phyloP scores from a whole-genome alignment of 192 early-diverging fungal genomes.

The Coemansia sp. region DNA sequence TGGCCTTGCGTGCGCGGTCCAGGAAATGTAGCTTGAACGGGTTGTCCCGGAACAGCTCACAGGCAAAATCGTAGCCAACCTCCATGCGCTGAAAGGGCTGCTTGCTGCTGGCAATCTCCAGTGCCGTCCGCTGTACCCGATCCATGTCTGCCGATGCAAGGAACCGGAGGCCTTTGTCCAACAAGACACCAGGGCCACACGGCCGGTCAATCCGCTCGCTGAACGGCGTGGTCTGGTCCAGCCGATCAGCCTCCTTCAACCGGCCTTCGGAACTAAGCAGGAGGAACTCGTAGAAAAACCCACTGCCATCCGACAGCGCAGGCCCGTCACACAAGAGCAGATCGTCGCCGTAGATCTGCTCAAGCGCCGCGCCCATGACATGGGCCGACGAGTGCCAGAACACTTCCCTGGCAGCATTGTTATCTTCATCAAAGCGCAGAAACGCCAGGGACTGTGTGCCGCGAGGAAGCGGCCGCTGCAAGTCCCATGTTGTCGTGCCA shows the following conservation, averaged over 20 bases:
- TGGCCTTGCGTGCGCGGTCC: slow-evolving; percentile 9
- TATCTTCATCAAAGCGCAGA: slow-evolving; percentile 41
- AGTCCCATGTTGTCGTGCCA: slow-evolving; percentile 45
- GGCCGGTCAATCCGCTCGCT: slow-evolving; percentile 22
- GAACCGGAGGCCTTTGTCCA: slow-evolving; percentile 48
- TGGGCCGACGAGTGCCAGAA: slow-evolving; percentile 69
- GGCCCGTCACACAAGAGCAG: slow-evolving; percentile 67
- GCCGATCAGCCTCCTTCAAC: slow-evolving; percentile 5
- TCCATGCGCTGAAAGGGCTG: slow-evolving; percentile 60
- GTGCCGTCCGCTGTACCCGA: slow-evolving; percentile 50
- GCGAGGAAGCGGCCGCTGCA: slow-evolving; percentile 47
- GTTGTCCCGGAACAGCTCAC: slow-evolving; percentile 61
- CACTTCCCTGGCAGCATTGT: slow-evolving; percentile 35
- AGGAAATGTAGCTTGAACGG: slow-evolving; percentile 73
- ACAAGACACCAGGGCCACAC: slow-evolving; percentile 10
- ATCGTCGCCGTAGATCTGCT: slow-evolving; percentile 61
- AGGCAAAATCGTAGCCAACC: slow-evolving; percentile 55
- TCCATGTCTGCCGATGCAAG: slow-evolving; percentile 49
- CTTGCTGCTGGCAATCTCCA: slow-evolving; percentile 50
- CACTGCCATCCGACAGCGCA: slow-evolving; percentile 56
- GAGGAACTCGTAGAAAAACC: slow-evolving; percentile 76
- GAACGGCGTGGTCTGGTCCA: slow-evolving; percentile 4
- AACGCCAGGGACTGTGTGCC: slow-evolving; percentile 25
- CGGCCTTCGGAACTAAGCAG: slow-evolving; percentile 34
- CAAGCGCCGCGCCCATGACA: slow-evolving; percentile 67